Evolutionary conservation across 768 basidiomycete species (phyloP), one percentile per base, ranked within the genome.

Genomic region (Crucibulum laeve): DNA sequence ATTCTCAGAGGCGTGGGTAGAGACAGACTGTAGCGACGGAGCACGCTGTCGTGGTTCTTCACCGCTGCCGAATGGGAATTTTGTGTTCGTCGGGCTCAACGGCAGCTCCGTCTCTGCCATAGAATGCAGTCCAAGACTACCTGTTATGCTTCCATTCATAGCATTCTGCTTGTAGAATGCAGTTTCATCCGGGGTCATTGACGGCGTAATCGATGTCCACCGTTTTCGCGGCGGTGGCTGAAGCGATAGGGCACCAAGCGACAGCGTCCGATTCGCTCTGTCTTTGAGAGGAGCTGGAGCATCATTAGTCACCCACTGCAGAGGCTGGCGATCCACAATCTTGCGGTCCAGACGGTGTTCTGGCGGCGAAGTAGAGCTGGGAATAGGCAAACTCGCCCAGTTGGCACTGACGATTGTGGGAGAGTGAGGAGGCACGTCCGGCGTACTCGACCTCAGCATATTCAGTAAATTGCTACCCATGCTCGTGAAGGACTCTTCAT

Each of bases 401-500:
- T 7, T 30, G 28, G n/a, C n/a, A n/a, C n/a, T 30, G n/a, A n/a
- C 7, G n/a, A 30, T 5, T 19, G 38, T 22, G 7, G 13, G 14
- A 8, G 35, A 58, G 42, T 30, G 57, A 49, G 49, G 43, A 45
- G 58, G 58, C 24, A 50, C 47, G 36, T 69, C 64, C 15, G 63
- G 56, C 33, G 63, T 58, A 44, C 61, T 70, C 18, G 69, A 63
- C 28, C 75, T 66, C 37, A 77, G 58, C 69, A 75, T 76, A 47
- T 65, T 69, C 32, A 83, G 60, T 25, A 85, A 63, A 51, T 70
- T 80, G 28, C 62, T 76, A 6, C 80, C 79, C 50, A 68, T 77
- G 26, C 70, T 70, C 19, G 70, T 67, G 45, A 84, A 83, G 7
- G 81, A 81, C 13, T 80, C 80, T 42, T 80, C 68, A 10, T 55